Base-by-base conservation (phyloP, 345 rosid genomes). In the Kandelia obovata region DNA sequence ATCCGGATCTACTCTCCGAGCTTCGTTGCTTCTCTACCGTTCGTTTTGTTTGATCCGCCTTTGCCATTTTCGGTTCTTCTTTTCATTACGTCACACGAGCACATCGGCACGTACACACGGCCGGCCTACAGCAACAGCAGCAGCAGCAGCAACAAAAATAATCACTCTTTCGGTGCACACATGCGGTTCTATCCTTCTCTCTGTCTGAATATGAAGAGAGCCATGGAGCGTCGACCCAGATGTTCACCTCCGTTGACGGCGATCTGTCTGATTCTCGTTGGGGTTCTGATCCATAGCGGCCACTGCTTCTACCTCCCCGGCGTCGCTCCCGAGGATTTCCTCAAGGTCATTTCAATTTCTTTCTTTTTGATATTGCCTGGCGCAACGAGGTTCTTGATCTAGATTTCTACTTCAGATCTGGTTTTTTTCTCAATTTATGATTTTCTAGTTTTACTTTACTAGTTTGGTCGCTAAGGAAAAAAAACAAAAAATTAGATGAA, bases 301-400 rank as follows among this genome's bases (percentile, higher is more conserved):
- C 81, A 80, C 80, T 87, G 83, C 82, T 94, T 94, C 86, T 94
- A 94, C 81, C 98, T 94, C 71, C 98, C 98, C 11, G 98, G 98
- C 65, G 98, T 94, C 75, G 97, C 96, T 53, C 98, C 98, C 64
- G 84, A 86, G 80, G 97, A 94, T 83, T 94, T 94, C 84, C 74
- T 77, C 20, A 89, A 85, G 97, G 98, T 91, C 55, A 23, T 32
- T 35, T 27, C 26, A 25, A 58, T 28, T 25, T 39, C 27, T 13
- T 28, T 35, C 20, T 49, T 51, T 30, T 1, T 32, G 59, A 43
- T 39, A 2, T 39, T 9, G 2, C 13, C 47, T 23, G 37, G 20
- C 58, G 7, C 57, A 25, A 21, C 35, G 31, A 7, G 19, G 31
- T 68, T 32, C 35, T 71, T 11, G 73, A 80, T 79, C 77, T 71